phyloP scores from a whole-genome alignment of 2,329 filamentous ascomycete species.

The Metarhizium album region DNA sequence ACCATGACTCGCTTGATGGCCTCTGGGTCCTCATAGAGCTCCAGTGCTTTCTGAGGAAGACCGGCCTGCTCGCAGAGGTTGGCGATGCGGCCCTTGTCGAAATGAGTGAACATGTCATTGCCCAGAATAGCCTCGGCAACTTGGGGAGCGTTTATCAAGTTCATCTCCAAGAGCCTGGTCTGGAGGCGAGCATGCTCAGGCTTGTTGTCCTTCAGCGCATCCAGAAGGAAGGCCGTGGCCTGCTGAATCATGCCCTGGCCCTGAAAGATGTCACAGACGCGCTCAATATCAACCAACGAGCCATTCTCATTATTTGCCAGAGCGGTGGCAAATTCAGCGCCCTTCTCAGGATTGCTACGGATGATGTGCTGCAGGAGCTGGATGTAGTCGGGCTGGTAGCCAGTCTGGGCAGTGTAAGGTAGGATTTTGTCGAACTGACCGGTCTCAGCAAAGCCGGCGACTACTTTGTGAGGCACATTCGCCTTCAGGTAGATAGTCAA shows the following conservation, averaged over 20 bases:
- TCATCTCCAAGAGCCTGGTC: slow-evolving; percentile 95
- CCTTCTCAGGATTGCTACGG: slow-evolving; percentile 84
- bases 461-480: slow-evolving; percentile 84
- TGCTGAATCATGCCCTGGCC: slow-evolving; percentile 97
- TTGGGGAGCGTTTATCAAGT: slow-evolving; percentile 89
- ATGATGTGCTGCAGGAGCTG: slow-evolving; percentile 83
- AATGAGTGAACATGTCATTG: slow-evolving; percentile 98
- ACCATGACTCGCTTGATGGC: slow-evolving; percentile 84
- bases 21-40: slow-evolving; percentile 86
- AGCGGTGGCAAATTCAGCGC: slow-evolving; percentile 84
- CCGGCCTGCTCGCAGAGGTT: slow-evolving; percentile 89
- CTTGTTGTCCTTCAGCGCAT: slow-evolving; percentile 88
- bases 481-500: slow-evolving; percentile 84
- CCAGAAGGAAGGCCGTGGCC: slow-evolving; percentile 93
- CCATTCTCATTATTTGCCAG: slow-evolving; percentile 83
- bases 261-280: slow-evolving; percentile 95
- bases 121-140: slow-evolving; percentile 96
- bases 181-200: slow-evolving; percentile 90
- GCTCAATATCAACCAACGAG: slow-evolving; percentile 81
- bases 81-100: slow-evolving; percentile 83
- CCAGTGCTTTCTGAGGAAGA: slow-evolving; percentile 74
- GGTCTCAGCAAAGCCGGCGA: slow-evolving; percentile 88
- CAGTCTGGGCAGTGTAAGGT: slow-evolving; percentile 72
- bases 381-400: slow-evolving; percentile 94
- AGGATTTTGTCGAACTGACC: slow-evolving; percentile 96